These are phyloP conservation scores for Delphinella strobiligena DNA, from an alignment of 2,329 filamentous ascomycete species.

Conservation along the genomic window DNA sequence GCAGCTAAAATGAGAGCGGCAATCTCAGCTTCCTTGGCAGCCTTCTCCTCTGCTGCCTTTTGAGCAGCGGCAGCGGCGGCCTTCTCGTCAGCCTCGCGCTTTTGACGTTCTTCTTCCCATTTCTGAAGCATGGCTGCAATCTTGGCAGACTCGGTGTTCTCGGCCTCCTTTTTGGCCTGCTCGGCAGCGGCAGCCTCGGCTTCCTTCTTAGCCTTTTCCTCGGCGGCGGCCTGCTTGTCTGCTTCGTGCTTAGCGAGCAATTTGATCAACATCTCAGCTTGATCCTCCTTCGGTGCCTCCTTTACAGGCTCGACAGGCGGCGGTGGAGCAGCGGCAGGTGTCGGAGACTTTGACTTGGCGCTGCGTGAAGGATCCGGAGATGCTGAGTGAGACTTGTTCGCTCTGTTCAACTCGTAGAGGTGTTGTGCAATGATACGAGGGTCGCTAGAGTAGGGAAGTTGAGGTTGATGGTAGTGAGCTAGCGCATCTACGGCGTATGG, in stretches of 20 bases:
- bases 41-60: slow-evolving; percentile 25
- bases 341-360: slow-evolving; percentile 13
- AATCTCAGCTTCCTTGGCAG: slow-evolving; percentile 32
- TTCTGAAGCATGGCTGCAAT: slow-evolving; percentile 26
- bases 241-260: slow-evolving; percentile 7
- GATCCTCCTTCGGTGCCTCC: slow-evolving; percentile 22
- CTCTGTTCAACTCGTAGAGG: too few species aligned
- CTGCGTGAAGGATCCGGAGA: slow-evolving; percentile 13
- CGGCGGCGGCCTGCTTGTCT: slow-evolving; percentile 4
- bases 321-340: slow-evolving; percentile 11
- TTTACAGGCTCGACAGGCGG: slow-evolving; percentile 12
- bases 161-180: slow-evolving; percentile 3
- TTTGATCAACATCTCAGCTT: slow-evolving; percentile 11
- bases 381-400: not conserved
- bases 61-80: slow-evolving; percentile 22
- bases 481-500: not conserved
- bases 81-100: slow-evolving; percentile 21
- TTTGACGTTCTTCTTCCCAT: slow-evolving; percentile 28
- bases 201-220: not conserved
- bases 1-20: slow-evolving; percentile 33
- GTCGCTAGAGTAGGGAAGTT: not conserved
- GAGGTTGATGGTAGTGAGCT: not conserved
- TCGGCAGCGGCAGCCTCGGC: not conserved
- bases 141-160: slow-evolving; percentile 11
- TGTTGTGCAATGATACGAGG: not conserved